phyloP scores from a whole-genome alignment of 2,329 filamentous ascomycete genomes.

The Orbilia ellipsospora region DNA sequence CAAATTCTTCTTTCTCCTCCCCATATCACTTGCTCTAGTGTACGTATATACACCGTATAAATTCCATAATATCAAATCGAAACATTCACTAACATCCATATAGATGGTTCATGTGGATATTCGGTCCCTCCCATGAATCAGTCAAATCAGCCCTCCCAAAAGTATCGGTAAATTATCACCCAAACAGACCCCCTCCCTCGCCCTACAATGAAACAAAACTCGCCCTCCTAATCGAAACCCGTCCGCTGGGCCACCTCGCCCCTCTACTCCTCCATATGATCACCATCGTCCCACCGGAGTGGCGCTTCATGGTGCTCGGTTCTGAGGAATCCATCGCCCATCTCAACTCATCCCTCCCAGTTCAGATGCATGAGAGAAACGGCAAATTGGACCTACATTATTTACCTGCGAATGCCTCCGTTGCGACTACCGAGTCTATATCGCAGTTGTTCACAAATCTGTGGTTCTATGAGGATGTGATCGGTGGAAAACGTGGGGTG shows the following conservation, averaged over 20 bases:
- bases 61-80: background rate
- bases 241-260: constrained; percentile 66
- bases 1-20: constrained; percentile 48
- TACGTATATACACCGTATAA: constrained; percentile 6
- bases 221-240: constrained; percentile 70
- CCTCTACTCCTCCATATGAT: constrained; percentile 70
- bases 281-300: constrained; percentile 69
- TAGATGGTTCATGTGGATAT: constrained; percentile 51
- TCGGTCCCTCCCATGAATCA: constrained; percentile 44
- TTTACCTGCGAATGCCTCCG: constrained; percentile 68
- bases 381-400: constrained; percentile 64
- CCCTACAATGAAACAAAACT: constrained; percentile 68
- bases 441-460: constrained; percentile 67
- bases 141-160: constrained; percentile 38
- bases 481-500: constrained; percentile 37
- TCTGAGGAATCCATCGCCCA: constrained; percentile 35
- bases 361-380: constrained; percentile 55
- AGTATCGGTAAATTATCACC: constrained; percentile 51
- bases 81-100: background rate
- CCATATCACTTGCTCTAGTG: constrained; percentile 38
- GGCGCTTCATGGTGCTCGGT: constrained; percentile 65
- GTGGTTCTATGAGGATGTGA: constrained; percentile 64
- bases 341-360: constrained; percentile 52
- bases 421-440: constrained; percentile 67
- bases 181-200: constrained; percentile 60